These are phyloP conservation scores for Yamadazyma kitorensis DNA, from an alignment of 805 yeast genomes.

Conservation along the genomic window DNA sequence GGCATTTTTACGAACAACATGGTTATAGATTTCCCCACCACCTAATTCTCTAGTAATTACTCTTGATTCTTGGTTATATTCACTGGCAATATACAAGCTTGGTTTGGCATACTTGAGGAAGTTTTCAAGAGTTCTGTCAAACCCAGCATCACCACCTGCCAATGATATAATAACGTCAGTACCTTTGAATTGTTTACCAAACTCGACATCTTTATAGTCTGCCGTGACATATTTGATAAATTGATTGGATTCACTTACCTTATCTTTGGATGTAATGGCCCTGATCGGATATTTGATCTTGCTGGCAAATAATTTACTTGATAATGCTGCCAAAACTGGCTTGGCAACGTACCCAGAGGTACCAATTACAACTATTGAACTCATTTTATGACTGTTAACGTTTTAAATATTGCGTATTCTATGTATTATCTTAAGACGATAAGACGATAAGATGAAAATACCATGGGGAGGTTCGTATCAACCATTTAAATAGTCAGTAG, in stretches of 20 bases:
- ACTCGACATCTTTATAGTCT: conserved; percentile 21
- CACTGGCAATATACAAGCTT: conserved; percentile 56
- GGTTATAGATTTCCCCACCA: conserved; percentile 11
- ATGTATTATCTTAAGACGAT: too few relatives aligned
- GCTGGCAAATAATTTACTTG: conserved; percentile 30
- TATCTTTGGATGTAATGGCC: conserved; percentile 47
- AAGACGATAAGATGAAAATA: too few relatives aligned
- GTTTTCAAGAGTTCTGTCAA: conserved; percentile 27
- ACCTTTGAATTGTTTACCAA: conserved; percentile 41
- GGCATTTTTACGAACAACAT: conserved; percentile 22
- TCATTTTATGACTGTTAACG: too few relatives aligned
- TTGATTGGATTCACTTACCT: conserved; percentile 24
- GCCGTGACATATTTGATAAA: conserved; percentile 39
- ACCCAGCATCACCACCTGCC: too few relatives aligned
- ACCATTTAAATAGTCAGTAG: too few relatives aligned
- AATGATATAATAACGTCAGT: conserved; percentile 49
- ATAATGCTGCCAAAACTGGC: conserved; percentile 45
- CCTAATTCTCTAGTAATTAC: too few relatives aligned
- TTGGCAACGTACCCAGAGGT: conserved; percentile 51
- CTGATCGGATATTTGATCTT: conserved; percentile 47
- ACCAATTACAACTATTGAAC: conserved; percentile 51
- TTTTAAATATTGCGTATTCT: too few relatives aligned
- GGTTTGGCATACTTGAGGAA: conserved; percentile 43
- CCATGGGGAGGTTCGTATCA: too few relatives aligned
- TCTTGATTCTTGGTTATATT: conserved; percentile 50